Base-by-base conservation (phyloP, 1,284 basidiomycete genomes). In the Trametes pubescens region DNA sequence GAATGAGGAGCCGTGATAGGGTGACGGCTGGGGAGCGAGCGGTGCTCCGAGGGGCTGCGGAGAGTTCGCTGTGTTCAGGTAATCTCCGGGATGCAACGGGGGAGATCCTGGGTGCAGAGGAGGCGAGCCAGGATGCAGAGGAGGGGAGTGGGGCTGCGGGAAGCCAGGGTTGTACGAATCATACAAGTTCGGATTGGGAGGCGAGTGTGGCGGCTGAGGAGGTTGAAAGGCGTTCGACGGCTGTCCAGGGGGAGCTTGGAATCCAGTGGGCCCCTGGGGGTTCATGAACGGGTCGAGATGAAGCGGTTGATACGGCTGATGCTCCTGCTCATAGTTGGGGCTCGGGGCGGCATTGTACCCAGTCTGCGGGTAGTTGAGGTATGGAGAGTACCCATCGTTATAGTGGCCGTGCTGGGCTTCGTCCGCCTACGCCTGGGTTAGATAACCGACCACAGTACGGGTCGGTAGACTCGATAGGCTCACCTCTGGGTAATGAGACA, bases 301-400 rank as follows among this genome's bases (percentile, higher is more conserved):
- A 60, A 75, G 71, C 54, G 70, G 74, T 64, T 69, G 71, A 57
- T 57, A 75, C 0, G 69, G 1, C 53, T 69, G 75, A 66, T 77
- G 79, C 65, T 76, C 75, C 26, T 75, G 77, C 66, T 78, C 75
- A 68, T 75, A 80, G 46, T 77, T 76, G 1, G 72, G 73, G n/a
- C 71, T 72, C 2, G 70, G 65, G 4, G 62, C 65, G 43, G 61
- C 64, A 55, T 74, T 65, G 67, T 72, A 75, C 0, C 71, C 70
- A 43, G 75, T 64, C 24, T 74, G 70, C 54, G 66, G 59, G 65
- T 69, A 75, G 37, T 57, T 70, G 40, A 70, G 65, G 60, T 72
- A 74, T 35, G 71, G 65, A 16, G 70, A 68, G 64, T 77, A 74
- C 16, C 72, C 72, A 54, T 76, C 74, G 59, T 76, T 73, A 61